These are phyloP conservation scores for Coriolopsis trogii DNA, from an alignment of 1,284 basidiomycete genomes.

Conservation along the genomic window DNA sequence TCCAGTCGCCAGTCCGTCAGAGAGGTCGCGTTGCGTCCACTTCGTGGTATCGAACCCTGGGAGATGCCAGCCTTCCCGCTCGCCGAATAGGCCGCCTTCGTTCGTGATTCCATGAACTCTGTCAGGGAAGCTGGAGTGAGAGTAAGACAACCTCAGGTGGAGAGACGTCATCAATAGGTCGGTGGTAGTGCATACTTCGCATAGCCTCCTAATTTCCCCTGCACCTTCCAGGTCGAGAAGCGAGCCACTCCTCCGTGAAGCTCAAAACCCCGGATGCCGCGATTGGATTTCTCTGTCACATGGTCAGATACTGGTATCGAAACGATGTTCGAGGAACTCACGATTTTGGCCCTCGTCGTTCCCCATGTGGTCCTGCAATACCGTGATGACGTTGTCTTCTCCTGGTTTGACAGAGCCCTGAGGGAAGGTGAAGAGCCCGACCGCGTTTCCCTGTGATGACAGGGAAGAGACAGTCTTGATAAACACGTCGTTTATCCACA, in stretches of 20 bases:
- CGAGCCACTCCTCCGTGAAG: constrained; percentile 51
- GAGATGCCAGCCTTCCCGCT: constrained; percentile 82
- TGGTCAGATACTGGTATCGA: background rate
- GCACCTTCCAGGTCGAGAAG: constrained; percentile 77
- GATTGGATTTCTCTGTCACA: constrained; percentile 59
- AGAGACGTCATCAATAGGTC: rapidly evolving
- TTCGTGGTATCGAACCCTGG: constrained; percentile 68
- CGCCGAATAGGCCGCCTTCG: constrained; percentile 80
- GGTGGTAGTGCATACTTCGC: constrained; percentile 46
- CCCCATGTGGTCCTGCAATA: constrained; percentile 84
- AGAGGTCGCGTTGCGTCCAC: constrained; percentile 59
- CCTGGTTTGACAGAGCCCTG: constrained; percentile 48
- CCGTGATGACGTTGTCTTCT: constrained; percentile 73
- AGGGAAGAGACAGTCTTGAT: constrained; percentile 59
- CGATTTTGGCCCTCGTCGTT: constrained; percentile 54
- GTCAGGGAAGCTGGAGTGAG: constrained; percentile 59
- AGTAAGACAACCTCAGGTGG: background rate
- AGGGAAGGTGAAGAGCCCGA: constrained; percentile 68
- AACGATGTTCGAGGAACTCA: background rate
- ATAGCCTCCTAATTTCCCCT: constrained; percentile 82
- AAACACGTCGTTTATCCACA: constrained; percentile 79
- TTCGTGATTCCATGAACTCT: constrained; percentile 71
- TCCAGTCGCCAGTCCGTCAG: constrained; percentile 55
- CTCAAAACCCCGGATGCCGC: constrained; percentile 75
- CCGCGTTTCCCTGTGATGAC: constrained; percentile 65